Base-by-base conservation (phyloP, 2,329 filamentous ascomycete species). In the Trichoderma semiorbis region DNA sequence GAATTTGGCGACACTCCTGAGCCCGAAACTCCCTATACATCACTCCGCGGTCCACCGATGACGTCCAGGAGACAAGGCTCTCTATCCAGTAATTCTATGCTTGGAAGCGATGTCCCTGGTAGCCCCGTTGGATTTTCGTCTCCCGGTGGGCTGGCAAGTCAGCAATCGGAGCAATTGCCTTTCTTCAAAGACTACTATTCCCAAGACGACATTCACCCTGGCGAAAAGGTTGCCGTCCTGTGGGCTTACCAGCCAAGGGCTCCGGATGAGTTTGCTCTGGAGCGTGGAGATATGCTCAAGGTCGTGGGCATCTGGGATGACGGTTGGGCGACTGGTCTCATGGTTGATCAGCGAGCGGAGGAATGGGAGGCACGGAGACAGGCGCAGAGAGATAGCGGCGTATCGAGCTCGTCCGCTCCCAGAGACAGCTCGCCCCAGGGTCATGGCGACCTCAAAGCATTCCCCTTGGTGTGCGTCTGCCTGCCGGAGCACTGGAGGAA, bases 151-250 rank as follows among this genome's bases (percentile, higher is more conserved):
- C 83, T 95, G 73, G 89, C 91, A 28, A 97, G 94, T 77, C 94
- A 95, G 72, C 94, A 98, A 80, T 98, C 95, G 0, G 96, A 99
- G 82, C 96, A 98, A 80, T 84, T 99, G 69, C 91, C 93, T 5
- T 97, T 94, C 79, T 99, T 99, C 89, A 97, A 97, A 79, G 96
- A 99, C 81, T 99, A 99, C 82, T 99, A 99, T 80, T 98, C 95
- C 2, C 92, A 95, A 76, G 96, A 98, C 77, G 95, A 98, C 77
- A 97, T 99, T 72, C 93, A 95, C 77, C 93, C 95, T 0, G 92
- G 93, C 71, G 95, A 98, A 78, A 92, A 92, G 72, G 95, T 99
- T 55, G 89, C 96, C 16, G 93, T 94, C 3, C 87, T 99, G 16
- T 99, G 96, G 96, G 95, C 96, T 2, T 99, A 99, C 81, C 94